Evolutionary conservation across 768 basidiomycete species (phyloP), one percentile per base, ranked within the genome.

Genomic region (Scleroderma bovista): DNA sequence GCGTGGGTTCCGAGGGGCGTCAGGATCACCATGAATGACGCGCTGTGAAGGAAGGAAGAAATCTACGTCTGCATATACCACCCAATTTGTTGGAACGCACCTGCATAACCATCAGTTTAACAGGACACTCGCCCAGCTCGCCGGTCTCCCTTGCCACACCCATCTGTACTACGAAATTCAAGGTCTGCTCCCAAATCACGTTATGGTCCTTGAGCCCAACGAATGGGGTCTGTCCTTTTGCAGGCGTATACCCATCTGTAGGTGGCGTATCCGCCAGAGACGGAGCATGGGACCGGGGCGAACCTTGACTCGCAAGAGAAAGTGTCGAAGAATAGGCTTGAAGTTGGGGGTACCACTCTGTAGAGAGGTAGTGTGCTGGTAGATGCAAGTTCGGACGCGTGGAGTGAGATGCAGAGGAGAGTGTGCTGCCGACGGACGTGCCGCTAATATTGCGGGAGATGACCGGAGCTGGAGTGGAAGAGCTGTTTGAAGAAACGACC

Each of bases 81-180:
- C 16, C 15, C 23, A 8, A 38, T 13, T 7, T 22, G 12, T 20
- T 31, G 6, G 15, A 20, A 55, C 57, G 34, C 56, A 74, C 75
- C 74, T 78, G 76, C 65, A 83, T 75, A 31, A 88, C 76, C 22
- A 79, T 73, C 3, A 91, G 72, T 65, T 84, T 88, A 51, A 88
- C 74, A 11, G 79, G 77, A 58, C 73, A 68, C 23, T 78, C n/a
- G 76, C 74, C 37, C 3, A 91, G 70, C 37, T 69, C 69, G 23
- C 54, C 59, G 20, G 66, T 66, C 43, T 79, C 73, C 36, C 83
- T 74, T 42, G 81, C 76, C 8, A 89, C 72, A 52, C 79, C 76
- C 65, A 79, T 74, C 52, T 83, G 79, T 13, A 88, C 73, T 3
- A 79, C 67, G 6, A 81, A 73, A 33, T 77, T 72, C 17, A 89